Evolutionary conservation across 352 stramenopile species (phyloP), one percentile per base, ranked within the genome.

Genomic region (Phytopythium sindhum): DNA sequence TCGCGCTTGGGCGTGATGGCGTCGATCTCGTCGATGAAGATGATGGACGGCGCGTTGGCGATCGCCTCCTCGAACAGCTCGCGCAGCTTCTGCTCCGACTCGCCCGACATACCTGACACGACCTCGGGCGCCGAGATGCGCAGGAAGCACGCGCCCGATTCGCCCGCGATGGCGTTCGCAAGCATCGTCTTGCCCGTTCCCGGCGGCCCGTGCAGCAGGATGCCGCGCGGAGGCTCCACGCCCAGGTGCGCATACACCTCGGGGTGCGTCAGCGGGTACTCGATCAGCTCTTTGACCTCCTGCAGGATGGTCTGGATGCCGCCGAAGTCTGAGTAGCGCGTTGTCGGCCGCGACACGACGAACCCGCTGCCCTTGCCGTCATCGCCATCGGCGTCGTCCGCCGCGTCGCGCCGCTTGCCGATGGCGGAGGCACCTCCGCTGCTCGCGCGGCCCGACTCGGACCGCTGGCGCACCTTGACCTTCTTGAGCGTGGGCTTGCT

Each of bases 1-100:
- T 98, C 96, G 63, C 96, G 77, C 73, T 98, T 97, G 21, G 95
- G 94, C 26, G 95, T 97, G 80, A 99, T 98, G 10, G 95, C 97
- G 68, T 99, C 96, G 72, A 99, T 96, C 71, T 98, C 96, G 65
- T 99, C 96, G 67, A 99, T 98, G 72, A 99, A 99, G 62, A 99
- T 92, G 71, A 99, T 98, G 10, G 97, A 94, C 63, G 90, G 96
- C 56, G 91, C 93, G 56, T 98, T 97, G 44, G 75, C 87, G 54
- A 98, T 87, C 0, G 97, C 96, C 69, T 98, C 92, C 64, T 98
- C 94, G 71, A 99, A 99, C n/a, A 97, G 71, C 44, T 92, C 83
- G 17, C 91, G 77, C 35, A 97, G 67, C 70, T 96, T 95, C 66
- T 93, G 85, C 70, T 93, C 82, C 33, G 83, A 94, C 64, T 92